Conservation (phyloP, 208 protist genomes). For the Leishmania amazonensis region DNA sequence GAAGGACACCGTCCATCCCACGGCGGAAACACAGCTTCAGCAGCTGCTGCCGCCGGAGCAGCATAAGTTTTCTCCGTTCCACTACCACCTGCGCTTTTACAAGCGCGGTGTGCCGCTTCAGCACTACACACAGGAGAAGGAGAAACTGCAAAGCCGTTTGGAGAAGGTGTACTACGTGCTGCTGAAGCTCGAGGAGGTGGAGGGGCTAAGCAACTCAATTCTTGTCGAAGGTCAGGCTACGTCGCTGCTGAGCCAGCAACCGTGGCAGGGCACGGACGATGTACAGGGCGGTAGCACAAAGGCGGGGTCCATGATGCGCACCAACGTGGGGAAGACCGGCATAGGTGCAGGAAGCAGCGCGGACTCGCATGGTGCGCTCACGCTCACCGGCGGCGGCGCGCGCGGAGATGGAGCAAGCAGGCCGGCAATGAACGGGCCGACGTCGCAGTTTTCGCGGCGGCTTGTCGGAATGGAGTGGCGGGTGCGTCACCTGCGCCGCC, state of each 20-base stretch:
- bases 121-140: conserved; percentile 41
- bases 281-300: not conserved
- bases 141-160: conserved; percentile 39
- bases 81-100: conserved; percentile 46
- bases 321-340: not conserved
- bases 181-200: conserved; percentile 49
- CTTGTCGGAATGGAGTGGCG: conserved; percentile 30
- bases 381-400: not conserved
- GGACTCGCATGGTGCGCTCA: not conserved
- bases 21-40: not conserved
- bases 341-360: not conserved
- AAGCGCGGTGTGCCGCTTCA: conserved; percentile 40
- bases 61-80: conserved; percentile 38
- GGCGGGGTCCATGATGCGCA: not conserved
- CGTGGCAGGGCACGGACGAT: not conserved
- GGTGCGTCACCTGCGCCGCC: conserved; percentile 36
- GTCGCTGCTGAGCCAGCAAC: not conserved
- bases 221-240: conserved; percentile 15
- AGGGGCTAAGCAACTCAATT: conserved; percentile 36
- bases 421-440: not conserved
- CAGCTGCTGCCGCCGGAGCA: conserved; percentile 13
- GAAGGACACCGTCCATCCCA: not conserved
- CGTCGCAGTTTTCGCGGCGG: conserved; percentile 15
- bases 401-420: not conserved
- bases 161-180: conserved; percentile 59